Evolutionary conservation across 805 yeast genomes (phyloP).

Genomic region (Metschnikowia lochheadii): DNA sequence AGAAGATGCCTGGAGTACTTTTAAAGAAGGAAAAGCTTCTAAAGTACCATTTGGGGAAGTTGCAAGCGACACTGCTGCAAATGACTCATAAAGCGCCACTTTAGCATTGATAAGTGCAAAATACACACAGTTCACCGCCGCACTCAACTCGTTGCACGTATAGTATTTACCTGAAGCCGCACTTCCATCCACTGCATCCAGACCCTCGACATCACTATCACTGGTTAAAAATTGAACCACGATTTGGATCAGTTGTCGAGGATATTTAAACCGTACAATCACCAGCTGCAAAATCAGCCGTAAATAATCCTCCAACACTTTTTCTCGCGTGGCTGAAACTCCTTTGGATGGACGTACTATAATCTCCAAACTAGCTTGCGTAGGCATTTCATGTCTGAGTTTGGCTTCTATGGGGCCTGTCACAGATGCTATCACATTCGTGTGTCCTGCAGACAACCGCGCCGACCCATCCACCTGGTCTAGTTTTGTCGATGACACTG

Average conservation of each 20-base stretch:
- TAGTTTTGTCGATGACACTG: slow-evolving; percentile 29
- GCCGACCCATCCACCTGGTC: slow-evolving; percentile 81
- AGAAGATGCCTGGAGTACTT: slow-evolving; percentile 38
- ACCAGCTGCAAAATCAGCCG: slow-evolving; percentile 57
- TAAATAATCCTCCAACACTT: slow-evolving; percentile 66
- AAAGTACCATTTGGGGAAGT: slow-evolving; percentile 25
- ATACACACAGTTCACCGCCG: slow-evolving; percentile 67
- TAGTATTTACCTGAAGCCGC: slow-evolving; percentile 21
- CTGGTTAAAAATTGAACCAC: slow-evolving; percentile 39
- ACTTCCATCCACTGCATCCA: slow-evolving; percentile 12
- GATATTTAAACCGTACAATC: slow-evolving; percentile 61
- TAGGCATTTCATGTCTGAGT: slow-evolving; percentile 79
- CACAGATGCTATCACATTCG: slow-evolving; percentile 68
- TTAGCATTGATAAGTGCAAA: slow-evolving; percentile 81
- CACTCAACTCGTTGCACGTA: slow-evolving; percentile 53
- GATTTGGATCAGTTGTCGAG: slow-evolving; percentile 58
- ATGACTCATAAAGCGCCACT: slow-evolving; percentile 60
- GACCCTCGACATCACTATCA: slow-evolving; percentile 20
- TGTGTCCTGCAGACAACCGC: slow-evolving; percentile 44
- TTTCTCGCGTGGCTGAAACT: slow-evolving; percentile 70
- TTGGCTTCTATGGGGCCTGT: slow-evolving; percentile 90
- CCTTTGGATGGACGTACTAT: slow-evolving; percentile 77
- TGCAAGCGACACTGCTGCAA: slow-evolving; percentile 50
- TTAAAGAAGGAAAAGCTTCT: slow-evolving; percentile 42
- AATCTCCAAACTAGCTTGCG: slow-evolving; percentile 71